phyloP scores from a whole-genome alignment of 352 stramenopile genomes.

The Phytophthora sojae region DNA sequence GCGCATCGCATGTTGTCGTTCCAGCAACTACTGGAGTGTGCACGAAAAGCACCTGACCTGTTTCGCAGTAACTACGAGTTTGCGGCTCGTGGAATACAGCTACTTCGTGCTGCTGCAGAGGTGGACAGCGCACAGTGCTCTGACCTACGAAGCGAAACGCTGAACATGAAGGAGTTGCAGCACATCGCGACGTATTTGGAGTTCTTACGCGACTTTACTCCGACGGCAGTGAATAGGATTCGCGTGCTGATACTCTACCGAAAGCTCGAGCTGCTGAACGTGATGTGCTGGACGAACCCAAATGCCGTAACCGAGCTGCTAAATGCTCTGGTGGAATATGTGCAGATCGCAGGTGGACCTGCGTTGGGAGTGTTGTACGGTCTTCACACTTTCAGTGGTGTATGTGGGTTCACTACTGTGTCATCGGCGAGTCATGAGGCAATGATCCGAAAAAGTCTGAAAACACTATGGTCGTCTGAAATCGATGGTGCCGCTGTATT shows the following conservation, averaged over 20 bases:
- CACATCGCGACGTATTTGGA: conserved; percentile 32
- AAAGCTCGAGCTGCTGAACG: conserved; percentile 33
- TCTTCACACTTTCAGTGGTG: conserved; percentile 2
- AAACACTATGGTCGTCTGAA: conserved; percentile 28
- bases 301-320: conserved; percentile 18
- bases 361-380: conserved; percentile 8
- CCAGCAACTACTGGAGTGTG: conserved; percentile 40
- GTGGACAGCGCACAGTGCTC: conserved; percentile 19
- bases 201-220: conserved; percentile 39
- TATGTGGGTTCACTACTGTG: conserved; percentile 12
- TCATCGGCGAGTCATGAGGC: conserved; percentile 20
- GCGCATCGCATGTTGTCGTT: conserved; percentile 48
- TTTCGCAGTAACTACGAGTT: conserved; percentile 47
- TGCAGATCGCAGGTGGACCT: conserved; percentile 25
- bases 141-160: conserved; percentile 19
- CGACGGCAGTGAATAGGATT: conserved; percentile 20
- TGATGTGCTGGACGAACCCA: conserved; percentile 19
- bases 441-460: conserved; percentile 29
- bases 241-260: conserved; percentile 27
- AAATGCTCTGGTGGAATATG: conserved; percentile 33
- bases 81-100: conserved; percentile 35
- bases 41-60: conserved; percentile 26
- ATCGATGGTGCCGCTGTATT: conserved; percentile 27
- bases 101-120: conserved; percentile 33
- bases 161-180: conserved; percentile 26